These are phyloP conservation scores for Gaeumannomyces sp. DNA, from an alignment of 2,329 filamentous ascomycete genomes.

Conservation along the genomic window DNA sequence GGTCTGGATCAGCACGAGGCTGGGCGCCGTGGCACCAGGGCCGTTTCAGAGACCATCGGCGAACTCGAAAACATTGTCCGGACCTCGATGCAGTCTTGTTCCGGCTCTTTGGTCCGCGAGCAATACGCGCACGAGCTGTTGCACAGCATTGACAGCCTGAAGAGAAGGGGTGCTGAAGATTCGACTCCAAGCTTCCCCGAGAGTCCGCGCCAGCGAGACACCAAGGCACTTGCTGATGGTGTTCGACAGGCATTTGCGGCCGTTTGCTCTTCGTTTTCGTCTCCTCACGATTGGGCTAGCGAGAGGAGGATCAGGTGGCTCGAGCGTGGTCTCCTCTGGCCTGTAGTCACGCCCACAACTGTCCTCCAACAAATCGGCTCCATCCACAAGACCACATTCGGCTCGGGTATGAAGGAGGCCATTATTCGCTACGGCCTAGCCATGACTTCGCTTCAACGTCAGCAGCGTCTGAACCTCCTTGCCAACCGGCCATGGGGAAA, in stretches of 20 bases:
- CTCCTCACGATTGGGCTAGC: not conserved
- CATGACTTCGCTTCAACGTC: constrained; percentile 38
- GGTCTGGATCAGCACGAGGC: not conserved
- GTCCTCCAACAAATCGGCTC: constrained; percentile 43
- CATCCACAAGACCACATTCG: constrained; percentile 22
- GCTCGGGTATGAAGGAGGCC: constrained; percentile 28
- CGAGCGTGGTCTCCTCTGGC: constrained; percentile 35
- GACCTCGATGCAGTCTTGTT: not conserved
- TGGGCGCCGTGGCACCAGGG: not conserved
- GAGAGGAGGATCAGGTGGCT: constrained; percentile 31
- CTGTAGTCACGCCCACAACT: constrained; percentile 32
- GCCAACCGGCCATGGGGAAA: constrained; percentile 16
- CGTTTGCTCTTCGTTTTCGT: not conserved
- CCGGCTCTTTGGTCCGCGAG: not conserved
- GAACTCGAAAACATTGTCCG: not conserved
- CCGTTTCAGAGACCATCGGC: not conserved
- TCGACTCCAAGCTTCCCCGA: not conserved
- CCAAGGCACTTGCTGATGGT: not conserved
- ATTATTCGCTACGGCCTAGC: constrained; percentile 38
- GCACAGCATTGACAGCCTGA: constrained; percentile 14
- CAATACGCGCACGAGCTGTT: not conserved
- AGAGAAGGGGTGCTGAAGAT: not conserved
- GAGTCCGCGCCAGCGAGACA: not conserved
- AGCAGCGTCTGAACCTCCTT: constrained; percentile 31
- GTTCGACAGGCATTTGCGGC: not conserved